Evolutionary conservation across 805 yeast genomes (phyloP).

Genomic region (Cyberlindnera lachancei): DNA sequence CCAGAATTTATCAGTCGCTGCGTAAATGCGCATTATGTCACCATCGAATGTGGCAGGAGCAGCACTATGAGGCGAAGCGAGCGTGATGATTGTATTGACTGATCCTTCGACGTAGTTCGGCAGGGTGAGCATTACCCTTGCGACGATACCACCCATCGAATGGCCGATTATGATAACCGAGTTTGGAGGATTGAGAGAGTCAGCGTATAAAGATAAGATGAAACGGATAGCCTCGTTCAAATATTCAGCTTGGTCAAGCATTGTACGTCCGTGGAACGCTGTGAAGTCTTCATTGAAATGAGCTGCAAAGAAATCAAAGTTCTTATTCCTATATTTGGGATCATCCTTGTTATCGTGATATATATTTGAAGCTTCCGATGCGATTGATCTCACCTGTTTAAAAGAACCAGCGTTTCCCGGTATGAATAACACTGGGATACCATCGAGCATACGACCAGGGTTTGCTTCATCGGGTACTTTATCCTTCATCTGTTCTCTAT

Average conservation of each 20-base stretch:
- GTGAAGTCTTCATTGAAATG: conserved; percentile 95
- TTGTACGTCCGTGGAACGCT: conserved; percentile 91
- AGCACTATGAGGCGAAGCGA: conserved; percentile 87
- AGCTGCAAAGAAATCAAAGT: conserved; percentile 81
- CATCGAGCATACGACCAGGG: conserved; percentile 32
- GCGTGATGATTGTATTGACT: conserved; percentile 74
- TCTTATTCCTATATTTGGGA: conserved; percentile 24
- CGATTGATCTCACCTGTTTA: conserved; percentile 86
- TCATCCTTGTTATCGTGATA: conserved; percentile 29
- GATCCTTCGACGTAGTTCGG: conserved; percentile 68
- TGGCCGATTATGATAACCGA: conserved; percentile 83
- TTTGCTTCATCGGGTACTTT: conserved; percentile 22
- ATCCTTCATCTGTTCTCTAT: conserved; percentile 76
- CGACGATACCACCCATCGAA: conserved; percentile 97
- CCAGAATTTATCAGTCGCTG: conserved; percentile 77
- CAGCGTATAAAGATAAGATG: conserved; percentile 58
- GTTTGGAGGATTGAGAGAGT: conserved; percentile 35
- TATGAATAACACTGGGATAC: conserved; percentile 85
- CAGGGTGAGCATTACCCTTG: conserved; percentile 74
- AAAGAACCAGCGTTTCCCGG: conserved; percentile 98
- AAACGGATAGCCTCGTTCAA: conserved; percentile 79
- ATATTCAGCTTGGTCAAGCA: conserved; percentile 90
- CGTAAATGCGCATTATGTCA: conserved; percentile 68
- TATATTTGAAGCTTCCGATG: conserved; percentile 63
- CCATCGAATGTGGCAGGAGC: conserved; percentile 94